Base-by-base conservation (phyloP, 495 filamentous ascomycete genomes). In the Penicillium fimorum region DNA sequence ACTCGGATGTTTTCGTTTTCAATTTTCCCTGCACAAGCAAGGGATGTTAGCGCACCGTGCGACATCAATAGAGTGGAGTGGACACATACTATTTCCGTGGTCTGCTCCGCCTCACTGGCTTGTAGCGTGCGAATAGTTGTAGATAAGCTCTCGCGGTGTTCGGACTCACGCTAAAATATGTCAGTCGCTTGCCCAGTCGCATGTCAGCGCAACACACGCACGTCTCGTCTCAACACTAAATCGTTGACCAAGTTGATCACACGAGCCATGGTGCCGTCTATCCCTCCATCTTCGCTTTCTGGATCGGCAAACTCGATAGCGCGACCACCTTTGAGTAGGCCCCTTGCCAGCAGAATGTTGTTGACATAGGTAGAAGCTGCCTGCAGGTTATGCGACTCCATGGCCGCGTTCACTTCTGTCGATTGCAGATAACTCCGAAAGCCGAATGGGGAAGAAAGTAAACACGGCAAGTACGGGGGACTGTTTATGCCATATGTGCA, bases 321-420 rank as follows among this genome's bases (percentile, higher is more conserved):
- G 55, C 83, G 80, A 60, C 91, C 89, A 85, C 89, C 87, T 65
- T 89, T 88, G 11, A 97, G 75, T 20, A 98, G 79, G 18, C 94
- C 94, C 40, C 94, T 85, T 4, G 93, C 91, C 33, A 96, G 82
- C 30, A 98, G 79, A 55, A 96, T 86, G 69, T 97, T 96, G 77
- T 98, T 98, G 75, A 98, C 88, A 73, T 97, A 97, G 45, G 85
- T 84, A 53, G 93, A 96, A 25, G 94, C 94, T 54, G 91, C 90
- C 61, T 87, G 83, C 44, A 97, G 76, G 73, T 89, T 93, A 53
- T 87, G 83, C 52, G 82, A 70, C 67, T 95, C 91, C 85, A 94
- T 94, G 66, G 61, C 69, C 46, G 40, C 50, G 56, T 38, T 38
- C 42, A 17, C 35, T 51, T 38, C 6, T 64, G 49, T 48, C 53